A percentile compares a stretch with the other conserved stretches of the same genome.
Evolutionary conservation across 176 grass and related monocot species (phyloP).

Genomic region (Eleusine indica): DNA sequence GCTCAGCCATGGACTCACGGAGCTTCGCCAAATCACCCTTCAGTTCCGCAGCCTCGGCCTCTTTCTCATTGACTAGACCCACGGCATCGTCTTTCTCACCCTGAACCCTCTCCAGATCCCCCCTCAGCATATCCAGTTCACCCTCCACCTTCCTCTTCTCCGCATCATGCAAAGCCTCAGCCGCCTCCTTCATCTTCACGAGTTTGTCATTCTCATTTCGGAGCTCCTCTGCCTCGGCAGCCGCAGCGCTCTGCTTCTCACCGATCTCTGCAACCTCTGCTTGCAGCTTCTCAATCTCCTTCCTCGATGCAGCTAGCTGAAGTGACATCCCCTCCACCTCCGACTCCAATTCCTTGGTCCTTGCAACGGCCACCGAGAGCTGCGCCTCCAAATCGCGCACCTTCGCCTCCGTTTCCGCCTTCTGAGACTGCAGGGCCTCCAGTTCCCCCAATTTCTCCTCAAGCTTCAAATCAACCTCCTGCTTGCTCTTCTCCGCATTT

Average conservation of each 20-base stretch:
- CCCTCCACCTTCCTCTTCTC: conserved; percentile 3
- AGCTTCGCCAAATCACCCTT: conserved; percentile 32
- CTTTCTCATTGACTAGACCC: conserved; percentile 11
- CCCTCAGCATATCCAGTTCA: conserved; percentile 31
- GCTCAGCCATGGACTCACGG: neutral
- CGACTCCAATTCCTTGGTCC: neutral
- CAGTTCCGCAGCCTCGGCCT: conserved; percentile 33
- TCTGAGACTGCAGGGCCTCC: neutral
- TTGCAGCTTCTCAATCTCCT: neutral
- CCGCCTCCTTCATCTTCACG: conserved; percentile 19
- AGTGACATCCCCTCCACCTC: neutral
- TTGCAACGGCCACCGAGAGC: neutral
- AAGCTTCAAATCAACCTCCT: conserved; percentile 21
- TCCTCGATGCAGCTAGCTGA: neutral
- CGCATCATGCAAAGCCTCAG: neutral
- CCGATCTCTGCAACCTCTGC: neutral
- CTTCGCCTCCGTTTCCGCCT: conserved; percentile 3
- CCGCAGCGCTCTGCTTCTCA: neutral
- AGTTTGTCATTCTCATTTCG: conserved; percentile 7
- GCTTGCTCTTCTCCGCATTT: neutral
- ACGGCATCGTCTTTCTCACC: conserved; percentile 50
- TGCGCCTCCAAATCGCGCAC: neutral
- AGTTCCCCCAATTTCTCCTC: conserved; percentile 1
- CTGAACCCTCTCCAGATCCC: conserved; percentile 1
- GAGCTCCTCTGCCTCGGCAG: neutral